These are phyloP conservation scores for Cordia subcordata DNA, from an alignment of 257 asterid species.

Conservation along the genomic window DNA sequence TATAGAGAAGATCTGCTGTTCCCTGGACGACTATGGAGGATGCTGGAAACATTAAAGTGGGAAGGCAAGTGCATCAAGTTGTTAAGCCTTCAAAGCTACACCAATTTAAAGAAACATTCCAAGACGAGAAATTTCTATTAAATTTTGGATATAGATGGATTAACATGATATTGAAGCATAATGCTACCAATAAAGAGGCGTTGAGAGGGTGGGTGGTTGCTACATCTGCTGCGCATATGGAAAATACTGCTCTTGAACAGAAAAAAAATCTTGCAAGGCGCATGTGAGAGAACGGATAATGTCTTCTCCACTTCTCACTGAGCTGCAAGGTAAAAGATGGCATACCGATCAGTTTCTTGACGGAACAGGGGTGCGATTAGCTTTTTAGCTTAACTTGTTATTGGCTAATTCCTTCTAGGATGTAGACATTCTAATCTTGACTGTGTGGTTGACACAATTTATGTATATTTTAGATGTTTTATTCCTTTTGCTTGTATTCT, in stretches of 20 bases:
- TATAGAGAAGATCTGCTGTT: slow-evolving; percentile 78
- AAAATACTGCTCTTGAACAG: slow-evolving; percentile 20
- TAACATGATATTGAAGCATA: slow-evolving; percentile 73
- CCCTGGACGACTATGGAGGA: slow-evolving; percentile 81
- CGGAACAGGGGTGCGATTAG: slow-evolving; percentile 77
- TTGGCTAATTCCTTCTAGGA: background rate
- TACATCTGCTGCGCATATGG: slow-evolving; percentile 83
- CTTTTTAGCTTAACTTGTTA: slow-evolving; percentile 16
- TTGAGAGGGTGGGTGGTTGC: slow-evolving; percentile 99
- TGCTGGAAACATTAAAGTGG: slow-evolving; percentile 87
- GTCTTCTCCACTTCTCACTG: slow-evolving; percentile 59
- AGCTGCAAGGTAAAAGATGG: slow-evolving; percentile 90
- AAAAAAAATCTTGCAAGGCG: slow-evolving; percentile 37
- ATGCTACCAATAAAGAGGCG: slow-evolving; percentile 86
- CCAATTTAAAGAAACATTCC: slow-evolving; percentile 48
- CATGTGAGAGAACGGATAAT: slow-evolving; percentile 54
- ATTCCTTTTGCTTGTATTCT: too few species aligned
- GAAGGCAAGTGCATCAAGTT: slow-evolving; percentile 62
- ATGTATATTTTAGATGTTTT: background rate
- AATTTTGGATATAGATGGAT: slow-evolving; percentile 48
- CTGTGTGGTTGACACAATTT: background rate
- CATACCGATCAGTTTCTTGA: slow-evolving; percentile 93
- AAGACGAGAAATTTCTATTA: slow-evolving; percentile 63
- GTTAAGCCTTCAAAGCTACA: slow-evolving; percentile 66
- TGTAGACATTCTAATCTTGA: background rate